Evolutionary conservation across 2,329 filamentous ascomycete genomes (phyloP), one percentile per base, ranked within the genome.

Genomic region (Beauveria pseudobassiana): DNA sequence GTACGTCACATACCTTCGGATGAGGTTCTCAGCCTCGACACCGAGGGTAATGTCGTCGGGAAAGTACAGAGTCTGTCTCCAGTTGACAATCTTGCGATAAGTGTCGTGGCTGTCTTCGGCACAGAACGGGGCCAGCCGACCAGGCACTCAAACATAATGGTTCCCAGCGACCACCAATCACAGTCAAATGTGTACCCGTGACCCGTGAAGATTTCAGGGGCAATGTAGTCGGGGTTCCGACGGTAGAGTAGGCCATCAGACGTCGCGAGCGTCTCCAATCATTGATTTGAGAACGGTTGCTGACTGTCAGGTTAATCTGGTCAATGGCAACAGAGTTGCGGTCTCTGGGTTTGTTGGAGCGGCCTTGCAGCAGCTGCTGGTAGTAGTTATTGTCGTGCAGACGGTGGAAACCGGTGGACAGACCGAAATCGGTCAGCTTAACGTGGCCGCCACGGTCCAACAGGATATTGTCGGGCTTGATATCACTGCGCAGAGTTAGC

Each of bases 41-140:
- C 91, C 91, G 40, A 99, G 81, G 64, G 91, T 89, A 70, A 97
- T 90, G 74, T 99, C 95, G 64, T 96, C 93, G 0, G 95, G 95
- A 81, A 99, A 98, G 76, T 96, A 96, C 53, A 99, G 79, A 63
- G 93, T 92, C 71, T 96, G 89, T 62, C 91, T 87, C 95, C 95
- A 99, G 78, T 97, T 96, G 69, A 99, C 92, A 74, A 99, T 99
- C 83, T 99, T 99, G 67, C 93, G 89, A 78, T 99, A 99, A 1
- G 95, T 98, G 75, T 98, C 95, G 72, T 96, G 93, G 64, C 92
- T 90, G 73, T 98, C 93, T 74, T 99, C 95, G 22, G 95, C 93
- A 74, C 95, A 99, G 84, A 99, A 99, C 34, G 95, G 95, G 95
- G 95, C 95, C 95, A 99, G 69, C 95, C 95, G 64, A 99, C 92